Evolutionary conservation across 2,329 filamentous ascomycete species (phyloP), one percentile per base, ranked within the genome.

Genomic region (Cladophialophora carrionii): DNA sequence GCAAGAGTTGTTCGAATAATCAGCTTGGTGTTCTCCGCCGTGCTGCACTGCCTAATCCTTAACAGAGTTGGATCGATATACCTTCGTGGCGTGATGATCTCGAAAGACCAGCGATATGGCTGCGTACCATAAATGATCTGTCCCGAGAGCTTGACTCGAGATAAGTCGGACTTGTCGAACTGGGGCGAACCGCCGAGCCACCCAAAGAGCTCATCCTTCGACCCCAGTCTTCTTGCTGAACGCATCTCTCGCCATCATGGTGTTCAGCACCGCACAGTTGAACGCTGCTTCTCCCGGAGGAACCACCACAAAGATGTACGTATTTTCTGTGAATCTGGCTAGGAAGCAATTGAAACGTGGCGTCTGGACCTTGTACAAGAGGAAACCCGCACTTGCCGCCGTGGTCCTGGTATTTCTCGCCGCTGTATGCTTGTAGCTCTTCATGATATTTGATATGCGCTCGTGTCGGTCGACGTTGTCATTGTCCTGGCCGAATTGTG

Each of bases 281-380:
- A 96, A 96, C 5, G 91, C 86, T 22, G 91, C 91, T 77, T 98
- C 94, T 26, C 93, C 93, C 0, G 94, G 92, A 0, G 95, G 93
- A 70, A 97, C 86, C 41, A 96, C 89, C 8, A 96, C 91, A 74
- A 96, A 91, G 66, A 99, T 88, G 74, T 98, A 98, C 2, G 95
- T 99, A 78, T 99, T 99, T 60, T 95, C 96, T 1, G 95, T 99
- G 71, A 99, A 92, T 71, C 96, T 91, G 69, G 92, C 91, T 69
- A 97, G 91, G 76, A 98, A 96, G 77, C 97, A 89, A 78, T 92
- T 96, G 81, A 98, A 98, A 53, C 79, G 78, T n/a, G 79, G 80
- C 0, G 81, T 83, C 66, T 82, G 83, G 58, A 80, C 79, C 64
- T 81, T 78, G 77, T 81, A 80, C 59, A 80, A 76, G 31, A 79